A percentile compares a stretch with the other conserved stretches of the same genome.
Evolutionary conservation across 176 grass and related monocot genomes (phyloP).

Genomic region (Phyllostachys edulis): DNA sequence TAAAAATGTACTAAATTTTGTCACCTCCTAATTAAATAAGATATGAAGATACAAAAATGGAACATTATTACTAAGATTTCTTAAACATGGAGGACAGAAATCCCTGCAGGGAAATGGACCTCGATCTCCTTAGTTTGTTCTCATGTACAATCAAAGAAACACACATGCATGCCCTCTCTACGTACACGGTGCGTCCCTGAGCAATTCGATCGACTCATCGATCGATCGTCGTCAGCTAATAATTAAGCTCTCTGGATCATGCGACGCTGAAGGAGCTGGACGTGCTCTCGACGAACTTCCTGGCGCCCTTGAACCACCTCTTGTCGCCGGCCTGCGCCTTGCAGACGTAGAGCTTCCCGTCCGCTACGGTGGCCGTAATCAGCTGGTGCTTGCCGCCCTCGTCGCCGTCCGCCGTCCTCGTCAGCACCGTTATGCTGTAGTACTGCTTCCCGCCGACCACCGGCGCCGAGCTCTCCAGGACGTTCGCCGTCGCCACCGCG

Average conservation of each 20-base stretch:
- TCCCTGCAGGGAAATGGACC: constrained; percentile 26
- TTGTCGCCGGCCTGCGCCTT: constrained; percentile 97
- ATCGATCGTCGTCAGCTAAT: neutral
- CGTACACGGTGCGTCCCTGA: constrained; percentile 20
- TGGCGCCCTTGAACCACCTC: constrained; percentile 96
- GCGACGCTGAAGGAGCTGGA: constrained; percentile 77
- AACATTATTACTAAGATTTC: constrained; percentile 23
- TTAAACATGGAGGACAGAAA: constrained; percentile 7
- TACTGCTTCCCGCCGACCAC: constrained; percentile 71
- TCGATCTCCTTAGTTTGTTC: constrained; percentile 26
- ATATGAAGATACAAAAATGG: neutral
- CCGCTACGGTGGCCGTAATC: constrained; percentile 64
- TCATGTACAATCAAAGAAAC: constrained; percentile 79
- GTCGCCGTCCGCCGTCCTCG: constrained; percentile 88
- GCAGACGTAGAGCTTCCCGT: constrained; percentile 92
- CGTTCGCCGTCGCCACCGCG: constrained; percentile 82
- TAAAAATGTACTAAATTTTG: neutral
- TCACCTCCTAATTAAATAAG: neutral
- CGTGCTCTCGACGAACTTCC: constrained; percentile 79
- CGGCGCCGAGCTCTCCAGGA: constrained; percentile 57
- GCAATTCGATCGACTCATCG: neutral
- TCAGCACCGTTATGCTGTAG: constrained; percentile 86
- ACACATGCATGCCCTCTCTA: constrained; percentile 26
- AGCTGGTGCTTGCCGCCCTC: constrained; percentile 93
- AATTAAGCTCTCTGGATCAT: constrained; percentile 1